Conservation (phyloP, 2,329 filamentous ascomycete species). For the Neonectria punicea region DNA sequence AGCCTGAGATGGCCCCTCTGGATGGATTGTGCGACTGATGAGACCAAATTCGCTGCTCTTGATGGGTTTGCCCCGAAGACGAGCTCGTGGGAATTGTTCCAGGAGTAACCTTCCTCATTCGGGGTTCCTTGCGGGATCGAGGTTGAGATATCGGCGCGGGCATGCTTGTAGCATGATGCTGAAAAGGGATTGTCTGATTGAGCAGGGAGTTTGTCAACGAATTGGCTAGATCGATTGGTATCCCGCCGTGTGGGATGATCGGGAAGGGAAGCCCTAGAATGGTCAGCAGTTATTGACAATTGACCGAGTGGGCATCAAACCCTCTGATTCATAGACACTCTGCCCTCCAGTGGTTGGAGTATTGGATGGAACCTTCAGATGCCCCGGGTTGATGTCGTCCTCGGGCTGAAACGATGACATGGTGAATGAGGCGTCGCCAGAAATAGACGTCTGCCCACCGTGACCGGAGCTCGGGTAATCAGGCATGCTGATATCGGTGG, state of each 20-base stretch:
- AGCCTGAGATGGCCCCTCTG: conserved; percentile 30
- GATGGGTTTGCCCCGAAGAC: conserved; percentile 35
- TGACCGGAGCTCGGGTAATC: conserved; percentile 48
- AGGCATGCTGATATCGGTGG: conserved; percentile 55
- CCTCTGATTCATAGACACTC: conserved; percentile 26
- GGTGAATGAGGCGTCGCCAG: conserved; percentile 20
- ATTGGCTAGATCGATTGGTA: conserved; percentile 51
- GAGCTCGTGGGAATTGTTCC: conserved; percentile 32
- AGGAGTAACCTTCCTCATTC: conserved; percentile 35
- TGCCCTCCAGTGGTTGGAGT: conserved; percentile 49
- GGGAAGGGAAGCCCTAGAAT: conserved; percentile 32
- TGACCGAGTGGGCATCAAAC: conserved; percentile 20
- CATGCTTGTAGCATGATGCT: conserved; percentile 46
- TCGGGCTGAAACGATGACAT: conserved; percentile 46
- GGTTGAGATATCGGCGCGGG: conserved; percentile 50
- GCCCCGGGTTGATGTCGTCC: conserved; percentile 38
- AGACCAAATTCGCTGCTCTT: conserved; percentile 54
- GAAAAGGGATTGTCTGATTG: conserved; percentile 57
- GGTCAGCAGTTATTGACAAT: conserved; percentile 9
- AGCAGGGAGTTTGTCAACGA: conserved; percentile 60
- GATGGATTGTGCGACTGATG: conserved; percentile 50
- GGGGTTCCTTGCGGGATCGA: conserved; percentile 58
- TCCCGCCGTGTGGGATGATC: conserved; percentile 27
- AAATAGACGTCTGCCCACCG: conserved; percentile 17
- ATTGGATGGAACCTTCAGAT: conserved; percentile 55